phyloP scores from a whole-genome alignment of 148 eudicot genomes.

The Nyssa sinensis region DNA sequence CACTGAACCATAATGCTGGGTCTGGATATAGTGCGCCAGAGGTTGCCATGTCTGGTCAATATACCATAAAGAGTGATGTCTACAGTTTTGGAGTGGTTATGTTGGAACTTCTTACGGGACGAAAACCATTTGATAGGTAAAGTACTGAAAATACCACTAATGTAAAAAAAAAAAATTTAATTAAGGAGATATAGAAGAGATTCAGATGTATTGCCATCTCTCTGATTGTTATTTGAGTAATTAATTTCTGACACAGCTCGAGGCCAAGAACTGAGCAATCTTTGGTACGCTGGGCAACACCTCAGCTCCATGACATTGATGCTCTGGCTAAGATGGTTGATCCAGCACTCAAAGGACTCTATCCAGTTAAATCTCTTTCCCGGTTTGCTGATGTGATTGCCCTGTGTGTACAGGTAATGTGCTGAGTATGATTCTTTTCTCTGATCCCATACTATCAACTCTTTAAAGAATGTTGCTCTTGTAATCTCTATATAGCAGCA shows the following conservation, averaged over 20 bases:
- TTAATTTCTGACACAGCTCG: constrained; percentile 51
- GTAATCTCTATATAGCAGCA: background rate
- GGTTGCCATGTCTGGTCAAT: constrained; percentile 94
- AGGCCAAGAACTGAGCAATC: constrained; percentile 75
- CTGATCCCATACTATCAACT: background rate
- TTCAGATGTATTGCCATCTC: background rate
- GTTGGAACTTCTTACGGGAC: constrained; percentile 94
- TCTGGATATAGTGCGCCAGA: constrained; percentile 84
- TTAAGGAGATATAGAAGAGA: background rate
- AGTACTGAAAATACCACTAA: too few species aligned
- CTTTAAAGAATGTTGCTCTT: background rate
- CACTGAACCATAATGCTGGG: constrained; percentile 53
- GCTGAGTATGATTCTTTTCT: background rate
- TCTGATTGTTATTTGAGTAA: constrained; percentile 9
- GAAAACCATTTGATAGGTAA: constrained; percentile 90
- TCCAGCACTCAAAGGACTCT: constrained; percentile 79
- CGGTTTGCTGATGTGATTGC: constrained; percentile 96
- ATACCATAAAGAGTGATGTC: constrained; percentile 85
- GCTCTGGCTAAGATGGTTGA: constrained; percentile 90
- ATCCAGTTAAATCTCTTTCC: constrained; percentile 86
- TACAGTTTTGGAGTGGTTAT: constrained; percentile 93
- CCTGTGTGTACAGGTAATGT: constrained; percentile 87
- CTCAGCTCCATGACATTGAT: constrained; percentile 95
- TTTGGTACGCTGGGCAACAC: constrained; percentile 93
- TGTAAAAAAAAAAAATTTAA: too few species aligned